These are phyloP conservation scores for Aspergillus uvarum DNA, from an alignment of 2,329 filamentous ascomycete species.

Conservation along the genomic window DNA sequence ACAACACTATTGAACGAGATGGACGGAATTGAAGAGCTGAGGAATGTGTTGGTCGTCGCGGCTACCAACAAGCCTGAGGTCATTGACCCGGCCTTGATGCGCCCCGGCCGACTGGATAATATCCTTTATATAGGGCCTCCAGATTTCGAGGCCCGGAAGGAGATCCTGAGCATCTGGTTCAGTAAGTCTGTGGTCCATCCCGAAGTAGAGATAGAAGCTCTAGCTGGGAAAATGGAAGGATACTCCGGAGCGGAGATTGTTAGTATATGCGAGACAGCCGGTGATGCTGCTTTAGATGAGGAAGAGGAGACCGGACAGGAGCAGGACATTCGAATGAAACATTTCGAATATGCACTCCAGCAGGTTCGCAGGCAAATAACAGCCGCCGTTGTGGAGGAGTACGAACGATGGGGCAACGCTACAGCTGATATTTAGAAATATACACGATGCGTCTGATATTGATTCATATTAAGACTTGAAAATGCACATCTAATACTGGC, in stretches of 20 bases:
- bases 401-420: constrained; percentile 54
- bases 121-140: constrained; percentile 85
- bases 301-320: constrained; percentile 46
- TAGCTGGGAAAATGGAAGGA: constrained; percentile 68
- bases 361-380: constrained; percentile 61
- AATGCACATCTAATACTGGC: too few relatives aligned
- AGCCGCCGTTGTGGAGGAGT: constrained; percentile 56
- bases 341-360: constrained; percentile 46
- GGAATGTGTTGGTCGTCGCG: constrained; percentile 81
- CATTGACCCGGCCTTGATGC: constrained; percentile 80
- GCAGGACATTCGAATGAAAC: constrained; percentile 38
- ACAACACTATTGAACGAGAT: constrained; percentile 91
- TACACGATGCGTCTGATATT: too few relatives aligned
- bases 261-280: constrained; percentile 55
- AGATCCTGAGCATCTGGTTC: constrained; percentile 71
- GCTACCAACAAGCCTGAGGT: constrained; percentile 89
- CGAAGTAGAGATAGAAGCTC: constrained; percentile 64
- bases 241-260: constrained; percentile 85
- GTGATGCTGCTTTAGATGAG: constrained; percentile 54
- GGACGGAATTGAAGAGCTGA: constrained; percentile 86
- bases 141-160: constrained; percentile 67
- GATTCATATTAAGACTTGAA: too few relatives aligned
- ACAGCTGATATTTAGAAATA: constrained; percentile 11
- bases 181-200: constrained; percentile 58
- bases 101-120: constrained; percentile 81